A percentile compares a stretch with the other conserved stretches of the same genome.
phyloP scores from a whole-genome alignment of 345 rosid genomes.

The Populus deltoides region DNA sequence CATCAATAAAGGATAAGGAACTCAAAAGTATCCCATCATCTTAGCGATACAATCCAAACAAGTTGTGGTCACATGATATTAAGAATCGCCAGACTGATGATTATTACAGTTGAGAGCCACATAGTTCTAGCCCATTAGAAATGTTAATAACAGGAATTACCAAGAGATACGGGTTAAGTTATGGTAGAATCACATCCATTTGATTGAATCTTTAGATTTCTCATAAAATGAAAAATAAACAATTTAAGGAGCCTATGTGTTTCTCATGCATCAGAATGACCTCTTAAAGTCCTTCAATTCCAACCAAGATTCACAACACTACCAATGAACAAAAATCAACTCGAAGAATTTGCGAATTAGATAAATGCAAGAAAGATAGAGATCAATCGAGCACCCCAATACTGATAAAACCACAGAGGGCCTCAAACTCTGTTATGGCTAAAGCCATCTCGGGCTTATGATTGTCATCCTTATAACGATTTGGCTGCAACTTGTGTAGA shows the following conservation, averaged over 20 bases:
- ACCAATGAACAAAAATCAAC: neutral
- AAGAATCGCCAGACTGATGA: neutral
- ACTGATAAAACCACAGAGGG: conserved; percentile 82
- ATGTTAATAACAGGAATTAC: neutral
- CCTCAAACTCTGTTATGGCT: conserved; percentile 88
- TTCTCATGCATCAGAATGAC: neutral
- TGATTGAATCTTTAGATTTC: neutral
- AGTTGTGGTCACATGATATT: neutral
- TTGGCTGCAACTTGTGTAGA: conserved; percentile 71
- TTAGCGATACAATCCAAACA: neutral
- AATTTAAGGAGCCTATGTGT: neutral
- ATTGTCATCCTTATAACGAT: conserved; percentile 78
- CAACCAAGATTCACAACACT: neutral
- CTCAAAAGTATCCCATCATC: neutral
- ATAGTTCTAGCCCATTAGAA: neutral
- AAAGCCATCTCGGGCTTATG: conserved; percentile 99
- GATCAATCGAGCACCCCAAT: conserved; percentile 46
- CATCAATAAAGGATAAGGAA: neutral
- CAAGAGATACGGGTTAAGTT: neutral
- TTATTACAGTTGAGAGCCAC: neutral
- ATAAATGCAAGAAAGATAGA: neutral
- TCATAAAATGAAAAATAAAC: neutral
- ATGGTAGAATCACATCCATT: neutral
- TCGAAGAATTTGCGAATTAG: neutral
- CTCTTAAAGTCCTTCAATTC: neutral